phyloP scores from a whole-genome alignment of 108 stramenopile genomes.

The Seminavis robusta region DNA sequence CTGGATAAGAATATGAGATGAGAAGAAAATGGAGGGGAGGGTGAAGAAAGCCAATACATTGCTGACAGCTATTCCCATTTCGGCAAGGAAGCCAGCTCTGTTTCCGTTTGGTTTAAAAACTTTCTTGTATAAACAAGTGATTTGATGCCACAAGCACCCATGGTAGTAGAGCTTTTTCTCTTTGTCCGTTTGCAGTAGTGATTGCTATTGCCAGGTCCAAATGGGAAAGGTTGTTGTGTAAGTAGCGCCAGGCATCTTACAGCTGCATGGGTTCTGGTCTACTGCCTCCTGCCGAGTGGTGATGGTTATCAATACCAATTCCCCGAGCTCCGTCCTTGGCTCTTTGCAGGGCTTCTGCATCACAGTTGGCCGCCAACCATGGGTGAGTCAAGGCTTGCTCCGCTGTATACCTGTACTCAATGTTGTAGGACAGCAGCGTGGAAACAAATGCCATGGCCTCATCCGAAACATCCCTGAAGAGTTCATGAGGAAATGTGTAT shows the following conservation, averaged over 20 bases:
- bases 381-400: slow-evolving; percentile 87
- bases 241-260: slow-evolving; percentile 32
- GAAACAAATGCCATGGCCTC: slow-evolving; percentile 91
- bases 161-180: too few species aligned
- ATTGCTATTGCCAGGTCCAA: neutral
- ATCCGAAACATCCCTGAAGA: slow-evolving; percentile 85
- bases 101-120: too few species aligned
- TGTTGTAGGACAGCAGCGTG: slow-evolving; percentile 76
- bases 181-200: neutral
- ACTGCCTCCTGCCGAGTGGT: slow-evolving; percentile 1
- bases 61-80: too few species aligned
- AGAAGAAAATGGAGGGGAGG: too few species aligned
- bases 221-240: neutral
- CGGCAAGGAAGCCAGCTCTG: too few species aligned
- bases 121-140: too few species aligned
- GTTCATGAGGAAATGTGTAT: slow-evolving; percentile 85
- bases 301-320: slow-evolving; percentile 28
- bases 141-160: too few species aligned
- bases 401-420: slow-evolving; percentile 85
- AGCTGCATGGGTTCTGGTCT: slow-evolving; percentile 61
- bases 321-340: slow-evolving; percentile 78
- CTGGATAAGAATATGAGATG: too few species aligned
- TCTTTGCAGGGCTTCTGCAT: slow-evolving; percentile 56
- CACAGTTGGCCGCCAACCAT: slow-evolving; percentile 80
- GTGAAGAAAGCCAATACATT: too few species aligned